Base-by-base conservation (phyloP, 257 asterid genomes). In the Gentiana dahurica region DNA sequence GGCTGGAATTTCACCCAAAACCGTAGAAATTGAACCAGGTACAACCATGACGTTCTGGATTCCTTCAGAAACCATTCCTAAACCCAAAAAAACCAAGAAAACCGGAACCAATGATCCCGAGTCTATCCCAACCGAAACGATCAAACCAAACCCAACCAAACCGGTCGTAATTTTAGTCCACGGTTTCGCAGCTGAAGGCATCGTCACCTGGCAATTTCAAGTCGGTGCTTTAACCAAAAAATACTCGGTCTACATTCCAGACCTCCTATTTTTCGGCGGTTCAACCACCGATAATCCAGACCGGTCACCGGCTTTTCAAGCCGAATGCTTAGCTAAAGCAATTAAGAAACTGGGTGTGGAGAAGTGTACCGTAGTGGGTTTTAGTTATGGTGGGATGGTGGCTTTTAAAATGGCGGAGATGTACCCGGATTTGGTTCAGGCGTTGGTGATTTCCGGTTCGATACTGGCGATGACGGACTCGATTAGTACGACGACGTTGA, bases 351-450 rank as follows among this genome's bases (percentile, higher is more conserved):
- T 89, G 48, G 89, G 95, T 0, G 43, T 89, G 1, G 92, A 78
- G 70, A 73, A 70, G 60, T 89, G 97, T 60, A 67, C 81, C 39
- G 71, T 83, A 68, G 90, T 89, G 53, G 97, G 94, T 11, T 89
- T 86, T 71, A 89, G 97, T 70, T 89, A 89, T 60, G 97, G 97
- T 8, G 97, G 97, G 34, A 83, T 86, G 97, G 97, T 89, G 66
- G 94, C 95, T 32, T 89, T 89, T 53, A 86, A 86, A 87, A 73
- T 89, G 87, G 97, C 97, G 33, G 92, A 86, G 78, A 41, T 74
- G 73, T 69, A 71, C 50, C 86, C 87, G 2, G 86, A 81, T 12
- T 43, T 83, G 75, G 94, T 89, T 49, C 74, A 64, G 62, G 82
- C 86, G 1, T 1, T 83, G 62, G 90, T 89, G 52, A 54, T 89